Conservation (phyloP, 495 filamentous ascomycete genomes). For the Penicillium canariense region DNA sequence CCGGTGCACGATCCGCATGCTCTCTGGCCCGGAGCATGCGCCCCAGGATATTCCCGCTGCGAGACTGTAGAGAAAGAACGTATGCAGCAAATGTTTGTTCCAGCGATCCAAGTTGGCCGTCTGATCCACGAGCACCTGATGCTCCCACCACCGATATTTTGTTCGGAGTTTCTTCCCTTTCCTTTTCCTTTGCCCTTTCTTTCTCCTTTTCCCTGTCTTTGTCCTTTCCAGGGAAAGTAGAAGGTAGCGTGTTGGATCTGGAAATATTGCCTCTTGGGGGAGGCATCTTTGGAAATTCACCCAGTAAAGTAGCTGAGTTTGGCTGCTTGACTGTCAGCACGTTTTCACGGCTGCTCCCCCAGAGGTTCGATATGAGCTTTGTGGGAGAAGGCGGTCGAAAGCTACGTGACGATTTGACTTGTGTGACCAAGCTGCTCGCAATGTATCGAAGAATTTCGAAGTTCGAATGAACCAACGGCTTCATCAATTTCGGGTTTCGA, state of each 20-base stretch:
- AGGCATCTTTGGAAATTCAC: slow-evolving; percentile 41
- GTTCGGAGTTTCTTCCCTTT: slow-evolving; percentile 26
- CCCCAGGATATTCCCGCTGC: slow-evolving; percentile 83
- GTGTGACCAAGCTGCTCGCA: slow-evolving; percentile 56
- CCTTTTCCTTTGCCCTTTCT: slow-evolving; percentile 20
- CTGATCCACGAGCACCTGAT: slow-evolving; percentile 22
- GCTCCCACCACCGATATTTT: slow-evolving; percentile 39
- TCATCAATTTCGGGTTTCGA: slow-evolving; percentile 63
- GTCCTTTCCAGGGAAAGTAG: slow-evolving; percentile 34
- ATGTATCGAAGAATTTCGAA: slow-evolving; percentile 73
- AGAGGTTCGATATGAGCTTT: slow-evolving; percentile 82
- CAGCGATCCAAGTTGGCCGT: slow-evolving; percentile 60
- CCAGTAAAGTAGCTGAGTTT: slow-evolving; percentile 36
- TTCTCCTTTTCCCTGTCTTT: slow-evolving; percentile 26
- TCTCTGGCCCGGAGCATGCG: slow-evolving; percentile 67
- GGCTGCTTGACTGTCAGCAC: slow-evolving; percentile 35
- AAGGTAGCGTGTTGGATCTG: slow-evolving; percentile 43
- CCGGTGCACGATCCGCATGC: slow-evolving; percentile 68
- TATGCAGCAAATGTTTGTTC: slow-evolving; percentile 88
- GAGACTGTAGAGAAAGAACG: slow-evolving; percentile 71
- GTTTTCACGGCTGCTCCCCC: slow-evolving; percentile 55
- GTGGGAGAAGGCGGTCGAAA: slow-evolving; percentile 81
- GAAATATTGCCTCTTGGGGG: slow-evolving; percentile 34
- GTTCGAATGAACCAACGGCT: slow-evolving; percentile 46
- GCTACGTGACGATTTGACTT: slow-evolving; percentile 51